Evolutionary conservation across 2,329 filamentous ascomycete species (phyloP), one percentile per base, ranked within the genome.

Genomic region (Tolypocladium pustulatum): DNA sequence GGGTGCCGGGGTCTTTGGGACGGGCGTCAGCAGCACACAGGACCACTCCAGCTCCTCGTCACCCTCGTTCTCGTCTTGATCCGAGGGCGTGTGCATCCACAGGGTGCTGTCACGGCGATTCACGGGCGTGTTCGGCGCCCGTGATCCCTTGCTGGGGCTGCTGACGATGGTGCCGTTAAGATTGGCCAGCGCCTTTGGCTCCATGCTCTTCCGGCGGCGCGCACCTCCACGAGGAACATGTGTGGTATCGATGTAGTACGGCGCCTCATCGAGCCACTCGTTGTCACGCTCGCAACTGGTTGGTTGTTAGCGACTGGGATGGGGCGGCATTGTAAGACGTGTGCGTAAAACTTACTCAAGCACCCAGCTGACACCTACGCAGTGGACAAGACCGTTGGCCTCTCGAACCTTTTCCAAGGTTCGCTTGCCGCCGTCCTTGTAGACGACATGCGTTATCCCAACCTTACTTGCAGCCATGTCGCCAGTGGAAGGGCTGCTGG

Each of bases 331-430:
- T 62, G 25, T 3, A 61, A n/a, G 40, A 5, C 53, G n/a, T 20
- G 49, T 32, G 6, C 7, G 20, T 30, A 5, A 51, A 56, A 83
- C 87, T 81, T 82, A 91, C 87, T 96, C 90, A 62, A 96, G 80
- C 58, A 94, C 88, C 90, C 91, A 96, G 63, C 86, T 86, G 54
- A 95, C 88, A 55, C 91, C 91, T 58, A 96, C 90, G 73, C 91
- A 95, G 65, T 90, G 86, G 41, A 96, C 89, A 36, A 89, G 78
- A 7, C 90, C 90, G 17, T 82, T 80, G 43, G 83, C 86, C 65
- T 87, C 82, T 59, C 85, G 80, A 8, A 93, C 87, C 73, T 91
- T 95, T 68, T 95, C 87, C 63, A 96, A 73, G 0, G 91, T 96
- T 32, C 87, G 80, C 67, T 87, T 86, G 49, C 86, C 86, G 53